These are phyloP conservation scores for Suillus variegatus DNA, from an alignment of 768 basidiomycete genomes.

Conservation along the genomic window DNA sequence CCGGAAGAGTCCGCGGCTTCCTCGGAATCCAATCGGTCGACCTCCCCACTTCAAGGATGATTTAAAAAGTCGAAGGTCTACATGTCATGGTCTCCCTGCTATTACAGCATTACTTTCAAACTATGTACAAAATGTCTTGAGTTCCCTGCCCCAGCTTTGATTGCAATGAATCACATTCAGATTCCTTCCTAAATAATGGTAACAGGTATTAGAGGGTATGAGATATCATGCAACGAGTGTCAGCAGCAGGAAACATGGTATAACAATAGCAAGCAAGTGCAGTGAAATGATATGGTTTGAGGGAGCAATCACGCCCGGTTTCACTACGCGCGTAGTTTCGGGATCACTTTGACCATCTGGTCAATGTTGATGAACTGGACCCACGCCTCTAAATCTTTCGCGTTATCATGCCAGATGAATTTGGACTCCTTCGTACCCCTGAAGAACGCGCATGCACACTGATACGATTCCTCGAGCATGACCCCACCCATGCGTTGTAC, in stretches of 20 bases:
- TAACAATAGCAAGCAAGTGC: slow-evolving; percentile 10
- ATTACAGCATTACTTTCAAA: neutral
- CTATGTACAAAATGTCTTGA: neutral
- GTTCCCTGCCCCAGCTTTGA: neutral
- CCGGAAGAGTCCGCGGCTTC: slow-evolving; percentile 19
- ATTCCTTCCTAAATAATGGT: neutral
- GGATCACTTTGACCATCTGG: slow-evolving; percentile 77
- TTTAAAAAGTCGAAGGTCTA: neutral
- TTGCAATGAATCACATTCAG: neutral
- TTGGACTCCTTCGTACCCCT: slow-evolving; percentile 62
- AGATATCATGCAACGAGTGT: slow-evolving; percentile 10
- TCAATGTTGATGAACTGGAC: slow-evolving; percentile 85
- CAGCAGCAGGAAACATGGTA: slow-evolving; percentile 7
- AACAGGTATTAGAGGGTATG: slow-evolving; percentile 16
- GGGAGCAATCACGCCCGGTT: slow-evolving; percentile 4
- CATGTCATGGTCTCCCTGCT: too few relatives aligned
- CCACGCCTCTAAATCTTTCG: slow-evolving; percentile 72
- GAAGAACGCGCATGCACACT: slow-evolving; percentile 79
- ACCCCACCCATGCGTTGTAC: slow-evolving; percentile 55
- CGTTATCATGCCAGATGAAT: slow-evolving; percentile 72
- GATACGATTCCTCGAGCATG: slow-evolving; percentile 67
- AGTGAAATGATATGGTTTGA: slow-evolving; percentile 3
- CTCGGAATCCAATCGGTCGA: neutral
- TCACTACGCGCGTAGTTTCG: slow-evolving; percentile 64
- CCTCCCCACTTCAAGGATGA: neutral